Conservation (phyloP, 225 moss, liverwort and hornwort genomes). For the Sphagnum contortum region DNA sequence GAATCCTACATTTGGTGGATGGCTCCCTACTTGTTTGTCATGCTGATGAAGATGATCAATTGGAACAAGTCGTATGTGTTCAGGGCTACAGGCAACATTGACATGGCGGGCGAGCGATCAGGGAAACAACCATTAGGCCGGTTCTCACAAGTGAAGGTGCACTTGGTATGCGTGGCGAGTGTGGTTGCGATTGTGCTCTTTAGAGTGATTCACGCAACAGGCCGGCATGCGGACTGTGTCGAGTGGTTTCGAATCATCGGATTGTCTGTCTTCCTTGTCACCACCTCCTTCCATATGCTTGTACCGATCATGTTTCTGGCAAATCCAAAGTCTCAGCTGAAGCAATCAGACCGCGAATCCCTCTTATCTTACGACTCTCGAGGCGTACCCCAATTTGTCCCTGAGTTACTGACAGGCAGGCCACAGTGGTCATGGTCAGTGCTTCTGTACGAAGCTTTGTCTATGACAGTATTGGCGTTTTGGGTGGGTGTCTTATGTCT, state of each 20-base stretch:
- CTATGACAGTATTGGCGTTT: constrained; percentile 2
- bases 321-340: constrained; percentile 6
- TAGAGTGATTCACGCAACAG: not conserved
- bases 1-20: constrained; percentile 62
- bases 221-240: constrained; percentile 2
- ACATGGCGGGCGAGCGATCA: constrained; percentile 10
- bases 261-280: constrained; percentile 10
- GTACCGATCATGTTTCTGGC: constrained; percentile 8
- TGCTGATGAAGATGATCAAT: constrained; percentile 15
- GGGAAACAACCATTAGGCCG: not conserved
- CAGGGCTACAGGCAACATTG: constrained; percentile 32
- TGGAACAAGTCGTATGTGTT: constrained; percentile 37
- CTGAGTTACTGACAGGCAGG: not conserved
- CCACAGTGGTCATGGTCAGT: constrained; percentile 10
- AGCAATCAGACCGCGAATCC: constrained; percentile 4
- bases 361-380: constrained; percentile 8
- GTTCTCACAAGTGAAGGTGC: not conserved
- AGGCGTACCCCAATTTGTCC: constrained; percentile 6
- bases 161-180: constrained; percentile 6
- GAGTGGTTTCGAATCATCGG: constrained; percentile 9
- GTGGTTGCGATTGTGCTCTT: not conserved
- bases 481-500: constrained; percentile 4
- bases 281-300: constrained; percentile 11
- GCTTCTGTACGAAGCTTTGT: constrained; percentile 7
- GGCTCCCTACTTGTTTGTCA: constrained; percentile 26